Base-by-base conservation (phyloP, 169 alveolate genomes). In the Besnoitia besnoiti region DNA sequence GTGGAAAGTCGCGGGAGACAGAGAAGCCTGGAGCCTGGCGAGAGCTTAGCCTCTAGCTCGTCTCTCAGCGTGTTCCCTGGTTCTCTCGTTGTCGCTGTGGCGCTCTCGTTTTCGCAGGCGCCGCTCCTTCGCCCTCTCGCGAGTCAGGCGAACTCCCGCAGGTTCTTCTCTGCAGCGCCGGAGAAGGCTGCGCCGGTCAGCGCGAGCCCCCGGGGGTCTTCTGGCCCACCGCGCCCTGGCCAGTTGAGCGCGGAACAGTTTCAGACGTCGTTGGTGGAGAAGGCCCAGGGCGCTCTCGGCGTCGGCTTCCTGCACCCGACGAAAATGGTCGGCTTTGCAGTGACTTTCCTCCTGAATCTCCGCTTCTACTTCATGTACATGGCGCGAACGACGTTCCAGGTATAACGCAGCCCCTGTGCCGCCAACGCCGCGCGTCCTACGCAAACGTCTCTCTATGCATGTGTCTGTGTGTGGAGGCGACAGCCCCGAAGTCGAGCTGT, bases 311-410 rank as follows among this genome's bases (percentile, higher is more conserved):
- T 90, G 2, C 80, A 89, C 90, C 96, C 97, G 19, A 50, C 94
- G 42, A 95, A 96, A 44, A 96, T 96, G 96, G 91, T 95, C 0
- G 92, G 93, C 85, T 97, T 97, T 90, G 96, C 97, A 27, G 87
- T 95, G 0, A 96, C 95, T 40, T 97, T 94, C 82, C 95, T 97
- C 67, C 88, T 96, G 85, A 96, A 97, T 62, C 96, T 90, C 84
- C 95, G 98, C 40, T 96, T 96, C 91, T 95, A 96, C 94, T 97
- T 97, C 94, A 97, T 96, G 47, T 97, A 96, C 90, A 97, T 97
- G 98, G 98, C 98, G 39, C 92, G 98, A 47, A 97, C 98, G 14
- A 95, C 98, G 14, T 97, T 97, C 94, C 98, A 97, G 97, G 98
- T 96, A 3, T 19, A 33, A 24, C 47, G 12, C 61, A 30, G 30